These are phyloP conservation scores for Cutaneotrichosporon sp. DNA, from an alignment of 1,284 basidiomycete species.

Conservation along the genomic window DNA sequence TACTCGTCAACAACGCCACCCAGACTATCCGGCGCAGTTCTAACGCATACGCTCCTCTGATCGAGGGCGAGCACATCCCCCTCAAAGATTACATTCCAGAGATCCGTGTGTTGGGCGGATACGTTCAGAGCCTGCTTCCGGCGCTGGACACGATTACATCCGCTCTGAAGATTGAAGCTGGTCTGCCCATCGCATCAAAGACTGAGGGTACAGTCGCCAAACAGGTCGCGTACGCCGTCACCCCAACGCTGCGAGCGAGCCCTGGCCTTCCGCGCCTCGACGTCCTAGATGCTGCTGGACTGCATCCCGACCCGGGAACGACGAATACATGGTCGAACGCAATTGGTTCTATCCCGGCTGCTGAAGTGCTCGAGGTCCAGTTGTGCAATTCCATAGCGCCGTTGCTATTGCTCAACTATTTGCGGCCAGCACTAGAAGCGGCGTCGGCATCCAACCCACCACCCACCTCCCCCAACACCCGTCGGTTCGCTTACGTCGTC, in stretches of 20 bases:
- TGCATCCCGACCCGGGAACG: too few relatives aligned
- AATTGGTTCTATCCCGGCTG: background rate
- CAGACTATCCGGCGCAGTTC: slow-evolving; percentile 2
- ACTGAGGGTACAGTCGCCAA: too few relatives aligned
- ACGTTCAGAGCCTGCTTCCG: too few relatives aligned
- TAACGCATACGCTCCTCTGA: background rate
- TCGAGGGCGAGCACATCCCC: background rate
- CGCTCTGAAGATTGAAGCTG: too few relatives aligned
- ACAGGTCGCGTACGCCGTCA: too few relatives aligned
- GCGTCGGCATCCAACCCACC: background rate
- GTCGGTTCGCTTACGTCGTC: background rate
- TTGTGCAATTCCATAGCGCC: slow-evolving; percentile 7
- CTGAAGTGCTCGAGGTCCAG: slow-evolving; percentile 7
- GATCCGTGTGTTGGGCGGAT: too few relatives aligned
- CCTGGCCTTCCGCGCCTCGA: too few relatives aligned
- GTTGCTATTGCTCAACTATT: slow-evolving; percentile 1
- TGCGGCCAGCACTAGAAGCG: slow-evolving; percentile 5
- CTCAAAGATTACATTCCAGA: too few relatives aligned
- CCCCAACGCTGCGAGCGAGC: too few relatives aligned
- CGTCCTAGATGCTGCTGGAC: too few relatives aligned
- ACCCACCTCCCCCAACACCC: background rate
- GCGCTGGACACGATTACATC: too few relatives aligned
- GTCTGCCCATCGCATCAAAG: too few relatives aligned
- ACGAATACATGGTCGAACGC: slow-evolving; percentile 3
- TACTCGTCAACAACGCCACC: slow-evolving; percentile 9